Conservation (phyloP, 2,329 filamentous ascomycete species). For the Ceratocystis cacaofunesta region DNA sequence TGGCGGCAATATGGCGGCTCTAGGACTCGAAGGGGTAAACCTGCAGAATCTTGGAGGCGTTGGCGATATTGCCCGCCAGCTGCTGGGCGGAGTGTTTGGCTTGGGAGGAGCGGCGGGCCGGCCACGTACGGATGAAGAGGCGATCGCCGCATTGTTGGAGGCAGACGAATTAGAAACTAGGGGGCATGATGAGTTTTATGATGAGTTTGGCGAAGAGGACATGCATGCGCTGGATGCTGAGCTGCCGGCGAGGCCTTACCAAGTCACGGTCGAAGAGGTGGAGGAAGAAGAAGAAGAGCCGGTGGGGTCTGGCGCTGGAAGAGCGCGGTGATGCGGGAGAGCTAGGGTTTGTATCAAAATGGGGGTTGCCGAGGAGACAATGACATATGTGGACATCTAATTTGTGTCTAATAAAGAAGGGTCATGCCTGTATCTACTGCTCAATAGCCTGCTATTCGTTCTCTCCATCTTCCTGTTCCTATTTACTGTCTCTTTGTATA, state of each 20-base stretch:
- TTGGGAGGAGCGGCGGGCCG: neutral
- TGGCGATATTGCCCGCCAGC: conserved; percentile 14
- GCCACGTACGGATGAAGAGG: conserved; percentile 1
- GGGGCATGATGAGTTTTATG: neutral
- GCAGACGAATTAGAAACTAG: neutral
- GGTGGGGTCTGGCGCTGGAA: neutral
- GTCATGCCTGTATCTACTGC: too few relatives aligned
- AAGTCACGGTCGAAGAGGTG: neutral
- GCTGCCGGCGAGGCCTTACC: neutral
- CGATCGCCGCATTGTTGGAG: conserved; percentile 4
- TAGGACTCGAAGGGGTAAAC: conserved; percentile 14
- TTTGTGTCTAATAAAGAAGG: neutral
- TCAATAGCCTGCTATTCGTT: too few relatives aligned
- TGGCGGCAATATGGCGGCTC: neutral
- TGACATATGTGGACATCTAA: neutral
- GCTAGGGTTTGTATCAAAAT: neutral
- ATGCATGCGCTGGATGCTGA: neutral
- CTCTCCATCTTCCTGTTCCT: too few relatives aligned
- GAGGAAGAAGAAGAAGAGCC: neutral
- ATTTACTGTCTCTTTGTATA: neutral
- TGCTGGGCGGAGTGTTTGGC: conserved; percentile 14
- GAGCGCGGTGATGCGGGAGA: neutral
- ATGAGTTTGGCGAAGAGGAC: neutral
- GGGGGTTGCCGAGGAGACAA: neutral
- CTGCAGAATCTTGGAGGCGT: conserved; percentile 7